These are phyloP conservation scores for Fraxinus greggii DNA, from an alignment of 305 asterid genomes.

Conservation along the genomic window DNA sequence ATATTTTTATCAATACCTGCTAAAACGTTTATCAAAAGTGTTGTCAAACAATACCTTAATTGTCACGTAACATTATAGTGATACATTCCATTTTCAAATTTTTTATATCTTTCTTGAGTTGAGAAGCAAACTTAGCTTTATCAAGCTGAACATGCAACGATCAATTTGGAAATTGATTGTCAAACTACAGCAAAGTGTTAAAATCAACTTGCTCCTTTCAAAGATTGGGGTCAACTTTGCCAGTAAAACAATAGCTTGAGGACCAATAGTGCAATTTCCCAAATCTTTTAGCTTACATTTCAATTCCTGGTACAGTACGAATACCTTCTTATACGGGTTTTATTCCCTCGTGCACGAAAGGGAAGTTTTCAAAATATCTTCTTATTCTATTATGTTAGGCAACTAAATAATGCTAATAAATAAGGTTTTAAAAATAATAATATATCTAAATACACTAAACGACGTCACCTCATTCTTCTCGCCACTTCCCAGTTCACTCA, in stretches of 20 bases:
- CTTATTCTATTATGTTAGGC: background rate
- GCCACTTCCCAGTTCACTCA: constrained; percentile 16
- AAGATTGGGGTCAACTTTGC: background rate
- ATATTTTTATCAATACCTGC: background rate
- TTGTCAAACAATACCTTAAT: background rate
- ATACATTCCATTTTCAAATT: background rate
- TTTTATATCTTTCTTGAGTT: background rate
- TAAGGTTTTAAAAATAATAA: background rate
- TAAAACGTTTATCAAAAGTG: background rate
- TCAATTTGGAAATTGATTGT: background rate
- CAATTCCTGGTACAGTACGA: background rate
- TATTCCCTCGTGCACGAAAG: constrained; percentile 8
- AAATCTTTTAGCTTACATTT: background rate
- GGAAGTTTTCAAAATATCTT: constrained; percentile 15
- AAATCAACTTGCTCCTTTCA: background rate
- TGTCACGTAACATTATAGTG: background rate
- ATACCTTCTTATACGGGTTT: background rate
- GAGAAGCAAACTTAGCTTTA: background rate
- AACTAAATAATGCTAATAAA: background rate
- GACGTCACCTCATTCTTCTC: constrained; percentile 31
- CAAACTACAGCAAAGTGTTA: background rate
- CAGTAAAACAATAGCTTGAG: background rate
- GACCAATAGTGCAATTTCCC: background rate
- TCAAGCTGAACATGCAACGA: background rate
- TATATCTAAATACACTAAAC: constrained; percentile 15